Base-by-base conservation (phyloP, 2,329 filamentous ascomycete genomes). In the Colletotrichum somersetense region DNA sequence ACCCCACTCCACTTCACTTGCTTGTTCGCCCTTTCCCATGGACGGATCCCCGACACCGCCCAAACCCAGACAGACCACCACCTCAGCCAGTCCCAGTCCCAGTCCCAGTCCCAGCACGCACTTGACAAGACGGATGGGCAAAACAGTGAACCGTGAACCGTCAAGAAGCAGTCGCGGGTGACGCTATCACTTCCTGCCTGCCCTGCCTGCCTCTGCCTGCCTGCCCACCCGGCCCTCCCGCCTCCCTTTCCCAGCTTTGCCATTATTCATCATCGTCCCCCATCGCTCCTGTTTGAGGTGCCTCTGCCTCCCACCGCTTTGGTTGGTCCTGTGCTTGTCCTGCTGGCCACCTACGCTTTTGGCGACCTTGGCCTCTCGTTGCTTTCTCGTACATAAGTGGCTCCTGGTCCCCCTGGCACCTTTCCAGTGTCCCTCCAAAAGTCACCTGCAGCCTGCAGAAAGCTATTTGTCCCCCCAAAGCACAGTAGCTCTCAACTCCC, bases 101-200 rank as follows among this genome's bases (percentile, higher is more conserved):
- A 42, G 40, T 42, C 40, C 38, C 14, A 42, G 46, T 62, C 42
- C 58, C 58, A 23, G 26, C 59, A 42, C n/a, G 26, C 58, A 40
- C n/a, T 48, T 18, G 40, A 40, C n/a, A 38, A 35, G 44, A 30
- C n/a, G n/a, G 46, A 26, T 18, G 46, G 46, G 46, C 48, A 65
- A 65, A 58, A 12, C 10, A 23, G 50, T 44, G 62, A 57, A 57
- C 62, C 52, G 50, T 56, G 52, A 30, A 57, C 62, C 52, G 50
- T 44, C 40, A 30, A 30, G 40, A 56, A 50, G 48, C 61, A 63
- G 64, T 58, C 46, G 61, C 23, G 52, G 56, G 64, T 72, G 72
- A 73, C 68, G 71, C 71, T 73, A 58, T 53, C 62, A 23, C 62
- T 62, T 62, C 48, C 67, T 71, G 71, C 67, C 67, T 73, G 55